Percentiles rank a stretch among this genome's conserved stretches.
Conservation (phyloP, 176 grass and related monocot genomes). For the Saccharum officinarum region DNA sequence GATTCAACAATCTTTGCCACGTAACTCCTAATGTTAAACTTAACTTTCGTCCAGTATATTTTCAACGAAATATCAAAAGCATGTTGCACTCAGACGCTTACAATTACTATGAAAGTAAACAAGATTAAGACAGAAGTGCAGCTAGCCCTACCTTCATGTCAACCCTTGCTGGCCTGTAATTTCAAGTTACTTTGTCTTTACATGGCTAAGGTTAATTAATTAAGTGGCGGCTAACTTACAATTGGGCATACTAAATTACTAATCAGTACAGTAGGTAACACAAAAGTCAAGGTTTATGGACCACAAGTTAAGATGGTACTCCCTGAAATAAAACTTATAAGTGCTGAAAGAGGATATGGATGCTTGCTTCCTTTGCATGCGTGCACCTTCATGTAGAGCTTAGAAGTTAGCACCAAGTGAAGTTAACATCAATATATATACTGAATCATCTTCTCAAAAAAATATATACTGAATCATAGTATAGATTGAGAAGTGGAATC, state of each 20-base stretch:
- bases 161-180: neutral
- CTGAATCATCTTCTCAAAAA: too few species aligned
- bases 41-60: neutral
- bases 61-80: neutral
- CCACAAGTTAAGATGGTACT: neutral
- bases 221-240: neutral
- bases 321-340: too few species aligned
- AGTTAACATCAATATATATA: neutral
- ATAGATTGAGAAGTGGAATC: too few species aligned
- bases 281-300: neutral
- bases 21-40: neutral
- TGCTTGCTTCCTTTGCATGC: neutral
- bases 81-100: neutral
- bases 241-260: neutral
- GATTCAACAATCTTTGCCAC: slow-evolving; percentile 3
- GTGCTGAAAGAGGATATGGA: neutral
- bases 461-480: too few species aligned
- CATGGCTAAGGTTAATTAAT: neutral
- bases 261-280: neutral
- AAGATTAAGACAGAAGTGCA: neutral
- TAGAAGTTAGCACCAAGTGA: too few species aligned
- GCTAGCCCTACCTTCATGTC: neutral
- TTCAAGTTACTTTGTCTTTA: neutral
- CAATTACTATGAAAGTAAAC: neutral
- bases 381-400: too few species aligned